Conservation (phyloP, 441 rosid species). For the Rhodomyrtus psidioides region DNA sequence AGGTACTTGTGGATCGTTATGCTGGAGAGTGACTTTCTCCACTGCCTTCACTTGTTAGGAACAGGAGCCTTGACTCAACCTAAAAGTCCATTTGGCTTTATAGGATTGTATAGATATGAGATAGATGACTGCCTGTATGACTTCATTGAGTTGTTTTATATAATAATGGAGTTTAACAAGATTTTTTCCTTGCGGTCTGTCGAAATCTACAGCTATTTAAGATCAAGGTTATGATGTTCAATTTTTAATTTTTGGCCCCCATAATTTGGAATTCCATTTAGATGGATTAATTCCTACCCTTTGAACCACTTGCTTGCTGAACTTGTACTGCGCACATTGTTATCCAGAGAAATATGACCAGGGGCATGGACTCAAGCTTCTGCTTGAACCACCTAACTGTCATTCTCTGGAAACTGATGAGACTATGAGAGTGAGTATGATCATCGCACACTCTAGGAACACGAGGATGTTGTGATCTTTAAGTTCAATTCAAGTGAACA, state of each 20-base stretch:
- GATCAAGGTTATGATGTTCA: neutral
- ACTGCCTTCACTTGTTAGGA: neutral
- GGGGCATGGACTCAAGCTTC: neutral
- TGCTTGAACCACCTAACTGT: neutral
- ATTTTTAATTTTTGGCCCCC: neutral
- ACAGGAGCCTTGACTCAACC: neutral
- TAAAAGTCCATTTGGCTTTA: neutral
- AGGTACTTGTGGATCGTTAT: conserved; percentile 77
- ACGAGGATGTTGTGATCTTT: neutral
- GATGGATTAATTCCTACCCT: neutral
- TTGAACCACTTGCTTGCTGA: neutral
- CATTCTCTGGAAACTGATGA: neutral
- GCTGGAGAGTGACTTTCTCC: conserved; percentile 28
- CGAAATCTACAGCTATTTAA: neutral
- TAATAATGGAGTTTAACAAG: neutral
- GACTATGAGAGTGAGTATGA: neutral
- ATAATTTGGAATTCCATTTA: neutral
- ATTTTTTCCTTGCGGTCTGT: neutral
- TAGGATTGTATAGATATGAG: neutral
- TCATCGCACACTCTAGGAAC: neutral
- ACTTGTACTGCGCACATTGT: neutral
- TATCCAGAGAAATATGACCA: neutral
- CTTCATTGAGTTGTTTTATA: neutral
- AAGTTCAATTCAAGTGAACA: neutral
- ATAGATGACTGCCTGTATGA: neutral